Evolutionary conservation across 352 stramenopile species (phyloP).

Genomic region (Phytophthora colocasiae): DNA sequence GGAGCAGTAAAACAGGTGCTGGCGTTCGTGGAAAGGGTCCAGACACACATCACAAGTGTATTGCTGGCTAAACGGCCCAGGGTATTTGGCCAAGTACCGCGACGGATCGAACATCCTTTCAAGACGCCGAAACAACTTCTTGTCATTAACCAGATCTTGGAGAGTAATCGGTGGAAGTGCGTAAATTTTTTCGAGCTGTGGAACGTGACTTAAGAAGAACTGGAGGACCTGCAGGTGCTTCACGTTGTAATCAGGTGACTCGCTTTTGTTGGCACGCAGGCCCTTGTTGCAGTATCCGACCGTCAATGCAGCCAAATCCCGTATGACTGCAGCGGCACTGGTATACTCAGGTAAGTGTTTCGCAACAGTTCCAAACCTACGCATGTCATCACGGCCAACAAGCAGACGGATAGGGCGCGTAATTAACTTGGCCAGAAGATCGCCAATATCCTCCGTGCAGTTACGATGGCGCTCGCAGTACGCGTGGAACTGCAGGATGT

Average conservation of each 20-base stretch:
- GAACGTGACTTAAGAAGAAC: slow-evolving; percentile 70
- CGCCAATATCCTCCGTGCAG: slow-evolving; percentile 44
- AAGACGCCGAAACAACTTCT: slow-evolving; percentile 58
- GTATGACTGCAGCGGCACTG: slow-evolving; percentile 48
- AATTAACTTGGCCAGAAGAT: slow-evolving; percentile 61
- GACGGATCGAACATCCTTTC: slow-evolving; percentile 61
- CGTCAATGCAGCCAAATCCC: slow-evolving; percentile 49
- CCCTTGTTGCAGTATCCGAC: slow-evolving; percentile 66
- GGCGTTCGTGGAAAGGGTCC: slow-evolving; percentile 76
- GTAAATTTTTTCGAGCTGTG: slow-evolving; percentile 72
- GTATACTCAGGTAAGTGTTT: slow-evolving; percentile 52
- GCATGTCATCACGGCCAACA: slow-evolving; percentile 59
- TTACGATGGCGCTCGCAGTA: slow-evolving; percentile 75
- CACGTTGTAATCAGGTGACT: slow-evolving; percentile 60
- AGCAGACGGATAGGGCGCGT: slow-evolving; percentile 57
- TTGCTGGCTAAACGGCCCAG: slow-evolving; percentile 61
- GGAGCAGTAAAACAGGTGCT: slow-evolving; percentile 82
- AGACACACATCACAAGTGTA: slow-evolving; percentile 69
- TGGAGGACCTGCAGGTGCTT: slow-evolving; percentile 77
- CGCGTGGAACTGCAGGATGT: slow-evolving; percentile 58
- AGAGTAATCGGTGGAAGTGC: slow-evolving; percentile 24
- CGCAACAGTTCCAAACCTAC: slow-evolving; percentile 50
- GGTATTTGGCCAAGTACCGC: slow-evolving; percentile 63
- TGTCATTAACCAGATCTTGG: slow-evolving; percentile 51
- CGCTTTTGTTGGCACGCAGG: slow-evolving; percentile 49